Evolutionary conservation across 2,329 filamentous ascomycete genomes (phyloP).

Genomic region (Phialophora tarda): DNA sequence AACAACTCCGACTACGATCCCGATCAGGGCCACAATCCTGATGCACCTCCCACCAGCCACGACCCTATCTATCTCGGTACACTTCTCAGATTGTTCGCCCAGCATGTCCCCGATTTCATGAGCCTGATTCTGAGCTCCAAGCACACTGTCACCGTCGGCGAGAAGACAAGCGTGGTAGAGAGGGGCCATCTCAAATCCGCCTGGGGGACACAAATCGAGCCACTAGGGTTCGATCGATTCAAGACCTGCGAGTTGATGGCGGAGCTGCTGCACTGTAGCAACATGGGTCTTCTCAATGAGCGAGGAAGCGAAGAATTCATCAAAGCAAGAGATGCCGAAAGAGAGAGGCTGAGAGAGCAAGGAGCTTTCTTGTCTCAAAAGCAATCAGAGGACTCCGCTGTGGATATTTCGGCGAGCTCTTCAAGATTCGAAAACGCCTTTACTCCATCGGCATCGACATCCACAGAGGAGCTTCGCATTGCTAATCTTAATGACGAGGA

Average conservation of each 20-base stretch:
- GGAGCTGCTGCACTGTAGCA: conserved; percentile 94
- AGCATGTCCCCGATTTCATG: conserved; percentile 94
- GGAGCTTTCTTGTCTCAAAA: conserved; percentile 66
- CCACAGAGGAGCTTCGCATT: conserved; percentile 71
- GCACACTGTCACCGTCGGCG: conserved; percentile 62
- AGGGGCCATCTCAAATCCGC: conserved; percentile 80
- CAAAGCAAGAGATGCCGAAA: conserved; percentile 75
- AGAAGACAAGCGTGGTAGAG: conserved; percentile 65
- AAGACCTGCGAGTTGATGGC: conserved; percentile 99
- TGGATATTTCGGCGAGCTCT: conserved; percentile 62
- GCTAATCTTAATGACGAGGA: conserved; percentile 86
- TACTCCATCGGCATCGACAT: conserved; percentile 52
- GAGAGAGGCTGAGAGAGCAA: conserved; percentile 77
- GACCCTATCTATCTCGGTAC: conserved; percentile 97
- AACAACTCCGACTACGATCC: conserved; percentile 99
- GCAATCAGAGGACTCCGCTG: conserved; percentile 55
- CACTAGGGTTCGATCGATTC: conserved; percentile 94
- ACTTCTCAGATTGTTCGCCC: conserved; percentile 83
- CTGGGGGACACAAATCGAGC: conserved; percentile 89
- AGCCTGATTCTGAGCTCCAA: conserved; percentile 78
- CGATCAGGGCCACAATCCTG: conserved; percentile 81
- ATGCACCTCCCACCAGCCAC: conserved; percentile 77
- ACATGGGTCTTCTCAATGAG: conserved; percentile 96
- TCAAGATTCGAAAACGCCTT: conserved; percentile 48
- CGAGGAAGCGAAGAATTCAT: conserved; percentile 87